These are phyloP conservation scores for Lentinula boryana DNA, from an alignment of 768 basidiomycete genomes.

Conservation along the genomic window DNA sequence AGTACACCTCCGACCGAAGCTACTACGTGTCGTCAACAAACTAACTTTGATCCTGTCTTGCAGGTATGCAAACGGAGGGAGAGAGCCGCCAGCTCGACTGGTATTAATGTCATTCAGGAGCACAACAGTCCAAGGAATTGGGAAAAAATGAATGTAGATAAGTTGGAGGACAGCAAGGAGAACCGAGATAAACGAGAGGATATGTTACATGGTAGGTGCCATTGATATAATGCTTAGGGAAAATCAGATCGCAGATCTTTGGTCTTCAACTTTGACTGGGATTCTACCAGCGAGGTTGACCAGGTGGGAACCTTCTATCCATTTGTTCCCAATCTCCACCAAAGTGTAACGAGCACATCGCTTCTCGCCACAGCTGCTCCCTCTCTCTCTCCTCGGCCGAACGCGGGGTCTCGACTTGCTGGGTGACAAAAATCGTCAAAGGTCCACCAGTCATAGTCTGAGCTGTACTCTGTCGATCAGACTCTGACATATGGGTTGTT, in stretches of 20 bases:
- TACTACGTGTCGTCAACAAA: too few relatives aligned
- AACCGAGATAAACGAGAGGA: not conserved
- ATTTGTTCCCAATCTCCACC: conserved; percentile 5
- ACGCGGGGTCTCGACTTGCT: not conserved
- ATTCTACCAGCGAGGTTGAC: not conserved
- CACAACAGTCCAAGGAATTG: too few relatives aligned
- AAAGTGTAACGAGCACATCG: not conserved
- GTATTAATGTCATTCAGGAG: not conserved
- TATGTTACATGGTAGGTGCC: not conserved
- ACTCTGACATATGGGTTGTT: too few relatives aligned
- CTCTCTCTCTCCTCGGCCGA: not conserved
- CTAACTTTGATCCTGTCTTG: too few relatives aligned
- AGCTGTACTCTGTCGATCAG: not conserved
- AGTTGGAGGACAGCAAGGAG: not conserved
- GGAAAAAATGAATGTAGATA: not conserved
- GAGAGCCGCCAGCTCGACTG: too few relatives aligned
- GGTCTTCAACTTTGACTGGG: not conserved
- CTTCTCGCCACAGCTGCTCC: conserved; percentile 3
- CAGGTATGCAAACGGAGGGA: too few relatives aligned
- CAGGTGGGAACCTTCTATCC: conserved; percentile 1
- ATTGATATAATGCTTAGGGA: not conserved
- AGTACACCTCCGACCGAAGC: too few relatives aligned
- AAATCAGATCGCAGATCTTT: not conserved
- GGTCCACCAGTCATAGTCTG: not conserved
- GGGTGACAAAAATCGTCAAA: conserved; percentile 1